Conservation (phyloP, 108 stramenopile genomes). For the Fragilaria radians region DNA sequence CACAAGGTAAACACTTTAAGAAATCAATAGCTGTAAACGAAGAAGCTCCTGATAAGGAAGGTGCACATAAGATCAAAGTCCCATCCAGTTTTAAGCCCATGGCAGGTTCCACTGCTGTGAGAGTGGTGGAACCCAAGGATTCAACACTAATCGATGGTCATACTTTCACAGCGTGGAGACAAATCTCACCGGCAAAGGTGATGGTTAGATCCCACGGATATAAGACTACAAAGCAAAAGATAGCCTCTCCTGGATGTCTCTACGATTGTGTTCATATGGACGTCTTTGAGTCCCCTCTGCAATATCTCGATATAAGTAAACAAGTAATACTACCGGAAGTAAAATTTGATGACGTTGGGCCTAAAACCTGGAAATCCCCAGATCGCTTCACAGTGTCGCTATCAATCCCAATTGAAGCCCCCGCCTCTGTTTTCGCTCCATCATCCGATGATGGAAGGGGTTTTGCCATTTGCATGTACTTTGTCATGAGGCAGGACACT, state of each 20-base stretch:
- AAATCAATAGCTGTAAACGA: too few species aligned
- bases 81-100: conserved; percentile 21
- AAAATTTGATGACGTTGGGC: conserved; percentile 28
- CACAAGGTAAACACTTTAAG: too few species aligned
- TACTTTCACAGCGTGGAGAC: conserved; percentile 53
- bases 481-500: conserved; percentile 67
- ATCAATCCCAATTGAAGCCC: conserved; percentile 76
- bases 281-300: conserved; percentile 54
- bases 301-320: conserved; percentile 56
- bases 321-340: conserved; percentile 55
- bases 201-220: conserved; percentile 67
- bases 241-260: conserved; percentile 61
- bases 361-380: conserved; percentile 71
- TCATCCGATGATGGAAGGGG: conserved; percentile 61
- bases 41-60: background rate
- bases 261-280: conserved; percentile 65
- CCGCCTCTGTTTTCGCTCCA: conserved; percentile 33
- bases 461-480: conserved; percentile 61
- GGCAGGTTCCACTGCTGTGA: conserved; percentile 58
- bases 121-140: conserved; percentile 47
- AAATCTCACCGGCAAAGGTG: conserved; percentile 27
- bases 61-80: background rate
- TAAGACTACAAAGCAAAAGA: conserved; percentile 59
- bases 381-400: conserved; percentile 66
- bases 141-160: conserved; percentile 40